Percentiles rank a stretch among this genome's conserved stretches.
phyloP scores from a whole-genome alignment of 2,329 filamentous ascomycete species.

The Samsoniella hepiali region DNA sequence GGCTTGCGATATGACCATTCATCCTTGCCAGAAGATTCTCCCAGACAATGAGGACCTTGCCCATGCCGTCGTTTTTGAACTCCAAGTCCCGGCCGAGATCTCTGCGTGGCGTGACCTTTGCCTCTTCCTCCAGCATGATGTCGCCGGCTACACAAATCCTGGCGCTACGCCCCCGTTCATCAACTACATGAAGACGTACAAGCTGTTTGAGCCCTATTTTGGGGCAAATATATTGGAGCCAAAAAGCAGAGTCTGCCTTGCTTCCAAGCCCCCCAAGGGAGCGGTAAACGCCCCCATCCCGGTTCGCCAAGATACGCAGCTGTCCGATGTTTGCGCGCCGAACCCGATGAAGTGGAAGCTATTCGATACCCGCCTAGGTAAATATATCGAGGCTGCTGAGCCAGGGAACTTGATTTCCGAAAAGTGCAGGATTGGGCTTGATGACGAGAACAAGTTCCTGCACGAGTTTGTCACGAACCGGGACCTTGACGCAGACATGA shows the following conservation, averaged over 20 bases:
- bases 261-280: background rate
- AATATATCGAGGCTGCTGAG: background rate
- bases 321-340: background rate
- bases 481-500: background rate
- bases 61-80: background rate
- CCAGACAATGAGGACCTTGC: background rate
- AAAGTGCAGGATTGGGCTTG: background rate
- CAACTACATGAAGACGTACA: background rate
- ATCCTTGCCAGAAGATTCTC: background rate
- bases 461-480: background rate
- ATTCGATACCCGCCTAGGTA: background rate
- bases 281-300: background rate
- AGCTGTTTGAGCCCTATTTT: accelerated
- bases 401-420: accelerated
- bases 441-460: background rate
- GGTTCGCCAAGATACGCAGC: background rate
- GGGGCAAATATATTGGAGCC: background rate
- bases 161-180: background rate
- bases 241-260: background rate
- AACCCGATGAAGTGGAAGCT: background rate
- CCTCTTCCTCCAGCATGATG: background rate
- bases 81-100: background rate
- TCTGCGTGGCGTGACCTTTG: background rate
- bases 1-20: background rate
- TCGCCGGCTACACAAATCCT: background rate